Evolutionary conservation across 352 stramenopile species (phyloP).

Genomic region (Phytophthora agathidicida): DNA sequence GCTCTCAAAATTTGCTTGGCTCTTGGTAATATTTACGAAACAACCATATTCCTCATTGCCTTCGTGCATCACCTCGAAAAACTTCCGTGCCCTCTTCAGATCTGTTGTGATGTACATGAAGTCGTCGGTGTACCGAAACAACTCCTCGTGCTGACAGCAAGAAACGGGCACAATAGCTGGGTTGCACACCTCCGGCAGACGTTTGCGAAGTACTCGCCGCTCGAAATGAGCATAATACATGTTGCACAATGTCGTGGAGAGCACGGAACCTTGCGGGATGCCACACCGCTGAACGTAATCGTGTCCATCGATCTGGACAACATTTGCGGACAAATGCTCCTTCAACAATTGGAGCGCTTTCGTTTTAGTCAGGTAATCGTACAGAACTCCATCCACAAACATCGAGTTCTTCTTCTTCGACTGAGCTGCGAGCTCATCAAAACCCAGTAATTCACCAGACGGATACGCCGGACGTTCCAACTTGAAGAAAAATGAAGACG

Average conservation of each 20-base stretch:
- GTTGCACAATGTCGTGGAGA: constrained; percentile 84
- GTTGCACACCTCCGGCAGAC: constrained; percentile 33
- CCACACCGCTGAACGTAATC: constrained; percentile 65
- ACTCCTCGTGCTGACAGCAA: constrained; percentile 57
- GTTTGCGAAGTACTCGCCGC: constrained; percentile 55
- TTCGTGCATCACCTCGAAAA: constrained; percentile 65
- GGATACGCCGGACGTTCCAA: constrained; percentile 59
- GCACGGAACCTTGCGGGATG: constrained; percentile 83
- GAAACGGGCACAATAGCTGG: constrained; percentile 10
- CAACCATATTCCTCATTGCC: constrained; percentile 71
- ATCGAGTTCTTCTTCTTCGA: constrained; percentile 53
- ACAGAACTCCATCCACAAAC: constrained; percentile 79
- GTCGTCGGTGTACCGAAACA: constrained; percentile 83
- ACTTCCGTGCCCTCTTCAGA: constrained; percentile 48
- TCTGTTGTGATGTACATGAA: constrained; percentile 77
- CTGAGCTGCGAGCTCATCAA: constrained; percentile 53
- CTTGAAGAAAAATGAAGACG: constrained; percentile 56
- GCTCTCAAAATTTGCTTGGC: constrained; percentile 63
- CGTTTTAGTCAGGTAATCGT: constrained; percentile 66
- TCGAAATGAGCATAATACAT: constrained; percentile 86
- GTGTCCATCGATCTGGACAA: constrained; percentile 55
- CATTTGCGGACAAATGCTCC: constrained; percentile 68
- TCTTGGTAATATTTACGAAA: constrained; percentile 68
- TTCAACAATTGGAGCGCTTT: constrained; percentile 62
- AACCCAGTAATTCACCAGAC: constrained; percentile 57